phyloP scores from a whole-genome alignment of 768 basidiomycete species.

The Neoboletus magnificus region DNA sequence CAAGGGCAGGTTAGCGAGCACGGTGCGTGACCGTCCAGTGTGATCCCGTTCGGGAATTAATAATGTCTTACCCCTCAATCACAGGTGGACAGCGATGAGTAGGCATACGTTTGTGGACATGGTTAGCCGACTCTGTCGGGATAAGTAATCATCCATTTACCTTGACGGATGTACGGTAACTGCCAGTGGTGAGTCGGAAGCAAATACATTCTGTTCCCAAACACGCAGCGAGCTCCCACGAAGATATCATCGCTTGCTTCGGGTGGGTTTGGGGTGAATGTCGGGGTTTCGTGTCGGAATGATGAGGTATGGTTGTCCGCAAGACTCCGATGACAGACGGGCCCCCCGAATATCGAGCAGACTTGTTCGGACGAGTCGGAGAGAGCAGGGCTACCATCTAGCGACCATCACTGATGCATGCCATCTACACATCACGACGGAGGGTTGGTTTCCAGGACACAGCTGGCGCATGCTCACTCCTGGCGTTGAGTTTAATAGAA shows the following conservation, averaged over 20 bases:
- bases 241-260: neutral
- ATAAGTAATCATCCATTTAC: neutral
- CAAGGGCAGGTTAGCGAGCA: slow-evolving; percentile 53
- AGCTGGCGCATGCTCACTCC: neutral
- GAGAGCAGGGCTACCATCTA: neutral
- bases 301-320: neutral
- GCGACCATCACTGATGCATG: neutral
- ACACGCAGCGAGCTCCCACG: neutral
- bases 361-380: neutral
- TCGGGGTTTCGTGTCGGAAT: neutral
- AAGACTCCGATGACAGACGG: neutral
- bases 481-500: neutral
- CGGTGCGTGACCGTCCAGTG: slow-evolving; percentile 31
- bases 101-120: slow-evolving; percentile 1
- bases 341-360: neutral
- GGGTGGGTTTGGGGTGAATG: neutral
- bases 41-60: neutral
- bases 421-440: neutral
- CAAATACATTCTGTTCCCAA: neutral
- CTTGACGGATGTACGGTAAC: neutral
- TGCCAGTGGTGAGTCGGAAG: neutral
- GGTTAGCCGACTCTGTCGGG: neutral
- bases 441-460: neutral
- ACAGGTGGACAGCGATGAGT: slow-evolving; percentile 31
- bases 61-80: neutral